Conservation (phyloP, 352 stramenopile genomes). For the Phytophthora hibernalis region DNA sequence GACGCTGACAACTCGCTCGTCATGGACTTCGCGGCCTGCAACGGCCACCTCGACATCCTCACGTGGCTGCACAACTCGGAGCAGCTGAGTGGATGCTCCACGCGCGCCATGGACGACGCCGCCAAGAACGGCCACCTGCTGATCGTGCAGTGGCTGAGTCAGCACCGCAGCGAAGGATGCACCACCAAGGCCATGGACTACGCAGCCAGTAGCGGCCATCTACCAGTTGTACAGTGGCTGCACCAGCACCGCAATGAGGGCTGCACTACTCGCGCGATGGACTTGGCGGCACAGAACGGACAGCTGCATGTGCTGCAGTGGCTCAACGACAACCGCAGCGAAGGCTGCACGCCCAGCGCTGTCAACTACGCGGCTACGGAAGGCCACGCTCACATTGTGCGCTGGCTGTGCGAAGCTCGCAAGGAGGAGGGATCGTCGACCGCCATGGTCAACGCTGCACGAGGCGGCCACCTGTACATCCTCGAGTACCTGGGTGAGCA, state of each 20-base stretch:
- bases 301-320: conserved; percentile 69
- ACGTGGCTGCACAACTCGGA: conserved; percentile 57
- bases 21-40: conserved; percentile 78
- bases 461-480: conserved; percentile 61
- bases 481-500: conserved; percentile 58
- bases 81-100: conserved; percentile 59
- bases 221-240: conserved; percentile 68
- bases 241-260: conserved; percentile 49
- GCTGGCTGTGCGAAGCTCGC: conserved; percentile 64
- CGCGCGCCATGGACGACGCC: conserved; percentile 62
- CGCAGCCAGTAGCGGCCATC: conserved; percentile 61
- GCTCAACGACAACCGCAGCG: conserved; percentile 67
- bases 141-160: conserved; percentile 70
- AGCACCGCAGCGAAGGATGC: conserved; percentile 62
- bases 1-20: conserved; percentile 53
- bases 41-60: conserved; percentile 76
- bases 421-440: conserved; percentile 56
- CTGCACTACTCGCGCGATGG: conserved; percentile 68
- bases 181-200: conserved; percentile 73
- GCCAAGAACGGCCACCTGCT: conserved; percentile 61
- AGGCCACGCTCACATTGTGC: conserved; percentile 61
- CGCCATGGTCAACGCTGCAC: conserved; percentile 68
- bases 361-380: conserved; percentile 66
- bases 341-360: conserved; percentile 74
- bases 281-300: conserved; percentile 68